Percentiles rank a stretch among this genome's conserved stretches.
Evolutionary conservation across 371 early-diverging fungal species (phyloP).

Genomic region (Mortierella sp.): DNA sequence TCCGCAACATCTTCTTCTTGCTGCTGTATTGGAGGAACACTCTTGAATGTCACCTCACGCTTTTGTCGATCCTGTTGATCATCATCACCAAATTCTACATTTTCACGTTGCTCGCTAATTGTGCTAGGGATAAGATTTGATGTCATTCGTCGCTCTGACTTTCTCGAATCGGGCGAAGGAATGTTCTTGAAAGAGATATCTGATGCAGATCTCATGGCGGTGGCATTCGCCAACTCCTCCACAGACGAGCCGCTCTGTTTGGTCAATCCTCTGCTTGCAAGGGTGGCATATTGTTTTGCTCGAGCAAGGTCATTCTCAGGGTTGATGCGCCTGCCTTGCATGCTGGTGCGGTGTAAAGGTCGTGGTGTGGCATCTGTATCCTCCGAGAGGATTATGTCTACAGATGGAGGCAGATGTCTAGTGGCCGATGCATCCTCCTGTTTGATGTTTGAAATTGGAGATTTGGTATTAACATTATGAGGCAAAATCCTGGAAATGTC

Average conservation of each 20-base stretch:
- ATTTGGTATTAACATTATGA: constrained; percentile 14
- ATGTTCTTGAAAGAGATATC: constrained; percentile 32
- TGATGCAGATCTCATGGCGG: constrained; percentile 27
- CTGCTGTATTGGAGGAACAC: not conserved
- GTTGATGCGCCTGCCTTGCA: constrained; percentile 8
- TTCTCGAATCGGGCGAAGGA: constrained; percentile 7
- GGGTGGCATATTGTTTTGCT: constrained; percentile 24
- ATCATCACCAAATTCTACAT: not conserved
- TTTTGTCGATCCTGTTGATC: constrained; percentile 1
- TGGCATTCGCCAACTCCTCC: constrained; percentile 46
- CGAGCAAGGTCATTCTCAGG: constrained; percentile 24
- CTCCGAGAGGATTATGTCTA: constrained; percentile 3
- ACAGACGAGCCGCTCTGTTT: constrained; percentile 42
- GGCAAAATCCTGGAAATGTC: constrained; percentile 24
- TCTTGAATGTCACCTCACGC: constrained; percentile 21
- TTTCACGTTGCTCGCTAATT: not conserved
- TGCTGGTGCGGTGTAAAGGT: not conserved
- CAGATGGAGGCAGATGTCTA: not conserved
- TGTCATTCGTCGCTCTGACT: not conserved
- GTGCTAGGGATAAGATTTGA: not conserved
- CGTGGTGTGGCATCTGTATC: constrained; percentile 34
- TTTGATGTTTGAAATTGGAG: not conserved
- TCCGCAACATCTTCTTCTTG: constrained; percentile 2
- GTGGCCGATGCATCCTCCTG: not conserved
- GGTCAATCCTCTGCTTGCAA: constrained; percentile 22